Evolutionary conservation across 352 stramenopile species (phyloP).

Genomic region (Globisporangium middletonii): DNA sequence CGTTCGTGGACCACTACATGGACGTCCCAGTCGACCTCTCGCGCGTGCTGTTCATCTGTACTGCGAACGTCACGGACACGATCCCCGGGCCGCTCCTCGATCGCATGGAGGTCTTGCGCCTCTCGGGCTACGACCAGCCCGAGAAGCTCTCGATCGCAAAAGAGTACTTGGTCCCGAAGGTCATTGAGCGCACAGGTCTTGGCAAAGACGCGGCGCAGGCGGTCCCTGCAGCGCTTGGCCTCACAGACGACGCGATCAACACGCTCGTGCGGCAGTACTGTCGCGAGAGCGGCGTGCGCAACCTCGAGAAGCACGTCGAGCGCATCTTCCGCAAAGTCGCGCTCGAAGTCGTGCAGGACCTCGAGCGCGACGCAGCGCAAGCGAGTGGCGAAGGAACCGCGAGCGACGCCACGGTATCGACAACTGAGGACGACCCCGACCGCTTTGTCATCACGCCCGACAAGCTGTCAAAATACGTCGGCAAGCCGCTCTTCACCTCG

Average conservation of each 20-base stretch:
- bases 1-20: conserved; percentile 98
- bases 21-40: conserved; percentile 98
- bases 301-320: conserved; percentile 97
- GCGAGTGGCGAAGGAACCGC: conserved; percentile 29
- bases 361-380: conserved; percentile 37
- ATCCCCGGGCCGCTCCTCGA: conserved; percentile 98
- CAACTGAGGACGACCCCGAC: conserved; percentile 27
- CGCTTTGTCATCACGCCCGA: conserved; percentile 90
- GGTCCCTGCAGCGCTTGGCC: conserved; percentile 80
- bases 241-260: conserved; percentile 92
- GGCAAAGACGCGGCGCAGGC: conserved; percentile 42
- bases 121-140: conserved; percentile 94
- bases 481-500: conserved; percentile 96
- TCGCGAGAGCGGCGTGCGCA: conserved; percentile 96
- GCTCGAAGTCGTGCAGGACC: conserved; percentile 92
- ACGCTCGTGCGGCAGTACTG: conserved; percentile 91
- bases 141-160: conserved; percentile 98
- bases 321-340: conserved; percentile 98
- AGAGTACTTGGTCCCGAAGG: conserved; percentile 97
- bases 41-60: conserved; percentile 97
- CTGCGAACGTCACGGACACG: conserved; percentile 94
- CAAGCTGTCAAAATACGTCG: conserved; percentile 97
- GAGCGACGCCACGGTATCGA: conserved; percentile 3
- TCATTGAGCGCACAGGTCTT: conserved; percentile 89
- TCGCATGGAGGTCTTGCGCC: conserved; percentile 98